Evolutionary conservation across 2,329 filamentous ascomycete species (phyloP), one percentile per base, ranked within the genome.

Genomic region (Fusarium humuli): DNA sequence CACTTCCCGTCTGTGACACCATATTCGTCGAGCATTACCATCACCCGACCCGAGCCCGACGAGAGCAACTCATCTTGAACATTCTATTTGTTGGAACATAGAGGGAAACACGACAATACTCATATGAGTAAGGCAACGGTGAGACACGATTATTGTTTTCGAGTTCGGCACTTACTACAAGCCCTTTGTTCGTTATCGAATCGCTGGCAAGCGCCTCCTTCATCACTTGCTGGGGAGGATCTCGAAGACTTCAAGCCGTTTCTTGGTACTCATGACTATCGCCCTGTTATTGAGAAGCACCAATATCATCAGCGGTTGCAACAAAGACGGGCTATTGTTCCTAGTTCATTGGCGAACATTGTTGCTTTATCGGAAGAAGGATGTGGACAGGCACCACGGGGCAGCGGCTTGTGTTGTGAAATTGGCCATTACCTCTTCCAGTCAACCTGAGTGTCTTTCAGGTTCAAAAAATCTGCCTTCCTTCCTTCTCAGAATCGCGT

Each of bases 1-100:
- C 61, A 61, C 58, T 59, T 65, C 47, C 62, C 50, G 56, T 42
- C 56, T 49, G 75, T 76, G 67, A 72, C 66, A 76, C 74, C 71
- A 63, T 41, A 52, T 55, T 55, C 57, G 55, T 67, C 61, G 67
- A 72, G 60, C 71, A 60, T 53, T 61, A 57, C 60, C 53, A 55
- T 70, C 62, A 64, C 53, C 67, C 59, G 55, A 66, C 53, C 57
- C 66, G 52, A 60, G 53, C 70, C 53, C 59, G 49, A 66, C 64
- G 40, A 65, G 34, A 70, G 16, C 40, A 52, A 34, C 42, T 45
- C 56, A 47, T 64, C 44, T 57, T 48, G 47, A 69, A 59, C 30
- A 61, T 57, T 50, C 58, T 64, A 64, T 42, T 62, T 47, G 34
- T 47, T 61, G 29, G 56, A 55, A 49, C 29, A 61, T 55, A 47